Conservation (phyloP, 176 grass and related monocot species). For the Canna indica region DNA sequence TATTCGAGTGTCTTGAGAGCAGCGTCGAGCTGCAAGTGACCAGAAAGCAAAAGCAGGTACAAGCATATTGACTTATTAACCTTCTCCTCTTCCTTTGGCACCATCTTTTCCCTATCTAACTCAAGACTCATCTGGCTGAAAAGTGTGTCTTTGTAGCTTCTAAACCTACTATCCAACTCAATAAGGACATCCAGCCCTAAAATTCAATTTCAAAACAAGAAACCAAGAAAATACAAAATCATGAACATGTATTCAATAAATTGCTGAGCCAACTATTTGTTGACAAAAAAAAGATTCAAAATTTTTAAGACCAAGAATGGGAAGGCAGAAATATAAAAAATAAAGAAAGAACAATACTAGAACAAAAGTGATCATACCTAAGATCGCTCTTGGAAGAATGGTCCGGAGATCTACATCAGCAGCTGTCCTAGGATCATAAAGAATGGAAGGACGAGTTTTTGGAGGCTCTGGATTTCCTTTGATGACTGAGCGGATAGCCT, state of each 20-base stretch:
- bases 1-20: slow-evolving; percentile 82
- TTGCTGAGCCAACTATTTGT: too few species aligned
- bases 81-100: slow-evolving; percentile 59
- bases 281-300: too few species aligned
- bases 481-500: slow-evolving; percentile 65
- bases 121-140: slow-evolving; percentile 82
- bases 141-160: slow-evolving; percentile 43
- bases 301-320: neutral
- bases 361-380: slow-evolving; percentile 24
- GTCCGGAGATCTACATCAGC: slow-evolving; percentile 63
- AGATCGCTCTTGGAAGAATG: slow-evolving; percentile 68
- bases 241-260: too few species aligned
- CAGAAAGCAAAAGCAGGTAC: slow-evolving; percentile 69
- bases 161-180: slow-evolving; percentile 46
- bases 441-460: slow-evolving; percentile 56
- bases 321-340: neutral
- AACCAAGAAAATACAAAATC: too few species aligned
- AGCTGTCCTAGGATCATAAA: slow-evolving; percentile 63
- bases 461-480: slow-evolving; percentile 30
- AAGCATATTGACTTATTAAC: slow-evolving; percentile 68
- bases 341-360: neutral
- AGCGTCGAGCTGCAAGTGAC: slow-evolving; percentile 54
- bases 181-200: slow-evolving; percentile 69
- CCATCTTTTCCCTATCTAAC: slow-evolving; percentile 59
- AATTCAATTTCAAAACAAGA: neutral